These are phyloP conservation scores for Puccinellia tenuiflora DNA, from an alignment of 176 grass and related monocot species.

Conservation along the genomic window DNA sequence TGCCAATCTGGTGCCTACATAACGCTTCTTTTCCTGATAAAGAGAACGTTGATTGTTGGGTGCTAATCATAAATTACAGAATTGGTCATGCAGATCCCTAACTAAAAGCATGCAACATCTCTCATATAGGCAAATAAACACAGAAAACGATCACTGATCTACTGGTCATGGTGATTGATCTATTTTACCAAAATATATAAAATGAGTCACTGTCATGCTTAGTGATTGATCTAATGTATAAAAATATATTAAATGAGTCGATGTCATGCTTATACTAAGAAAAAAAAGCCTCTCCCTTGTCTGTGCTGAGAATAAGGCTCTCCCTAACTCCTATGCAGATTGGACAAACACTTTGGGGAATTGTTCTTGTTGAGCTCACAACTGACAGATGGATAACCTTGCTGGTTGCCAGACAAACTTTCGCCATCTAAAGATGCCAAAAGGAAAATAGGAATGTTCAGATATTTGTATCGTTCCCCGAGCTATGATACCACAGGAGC, in stretches of 20 bases:
- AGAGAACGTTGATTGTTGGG: slow-evolving; percentile 1
- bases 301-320: neutral
- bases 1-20: slow-evolving; percentile 68
- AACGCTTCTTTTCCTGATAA: slow-evolving; percentile 62
- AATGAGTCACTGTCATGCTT: neutral
- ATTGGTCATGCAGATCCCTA: neutral
- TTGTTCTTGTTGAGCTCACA: neutral
- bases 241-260: neutral
- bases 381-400: neutral
- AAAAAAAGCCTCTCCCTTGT: neutral
- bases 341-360: neutral
- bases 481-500: neutral
- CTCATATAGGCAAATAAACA: neutral
- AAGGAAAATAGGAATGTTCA: neutral
- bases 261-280: neutral
- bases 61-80: neutral
- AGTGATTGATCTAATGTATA: neutral
- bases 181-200: neutral
- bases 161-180: neutral
- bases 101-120: slow-evolving; percentile 2
- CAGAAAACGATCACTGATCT: neutral
- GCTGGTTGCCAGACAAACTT: neutral
- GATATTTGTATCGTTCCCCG: neutral
- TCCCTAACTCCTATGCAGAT: neutral
- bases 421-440: neutral